Base-by-base conservation (phyloP, 2,329 filamentous ascomycete species). In the Beauveria pseudobassiana region DNA sequence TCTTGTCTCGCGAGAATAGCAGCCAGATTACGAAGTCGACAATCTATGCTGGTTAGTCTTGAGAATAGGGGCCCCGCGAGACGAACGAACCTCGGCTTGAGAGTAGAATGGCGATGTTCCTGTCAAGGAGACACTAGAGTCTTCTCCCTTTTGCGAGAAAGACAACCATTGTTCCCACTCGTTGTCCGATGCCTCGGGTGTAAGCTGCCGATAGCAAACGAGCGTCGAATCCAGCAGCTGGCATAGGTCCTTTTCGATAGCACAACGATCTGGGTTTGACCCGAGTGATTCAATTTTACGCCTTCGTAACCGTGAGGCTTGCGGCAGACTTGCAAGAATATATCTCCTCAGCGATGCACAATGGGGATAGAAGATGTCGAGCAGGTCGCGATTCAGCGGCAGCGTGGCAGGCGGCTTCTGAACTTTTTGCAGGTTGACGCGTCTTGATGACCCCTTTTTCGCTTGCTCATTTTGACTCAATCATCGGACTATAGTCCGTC, bases 11-110 rank as follows among this genome's bases (percentile, higher is more conserved):
- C 14, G 82, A 84, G 72, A 96, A 96, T 2, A 96, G 77, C 10
- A 84, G 80, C 85, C 88, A 92, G 48, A 97, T 84, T 30, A 84
- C 82, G 72, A 90, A 91, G 69, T 93, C 88, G 49, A 93, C 80
- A 67, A 93, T 83, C 88, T 92, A 67, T n/a, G 55, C 10, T 18
- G 5, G 34, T 68, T 68, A 62, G 68, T 64, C 49, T 42, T n/a
- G n/a, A n/a, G 16, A 43, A 18, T 12, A 24, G 40, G 24, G 1
- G 16, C 14, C 6, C 10, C 2, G n/a, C 3, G 53, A 56, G 22
- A 65, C 58, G 61, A 51, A 57, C 77, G 63, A 75, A 89, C 88
- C 79, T 91, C 87, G 26, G 81, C 78, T 69, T 91, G 87, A 4
- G 79, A 84, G 68, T 78, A 85, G 5, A 75, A 67, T 3, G 76